Evolutionary conservation across 805 yeast genomes (phyloP).

Genomic region (Pichia exigua): DNA sequence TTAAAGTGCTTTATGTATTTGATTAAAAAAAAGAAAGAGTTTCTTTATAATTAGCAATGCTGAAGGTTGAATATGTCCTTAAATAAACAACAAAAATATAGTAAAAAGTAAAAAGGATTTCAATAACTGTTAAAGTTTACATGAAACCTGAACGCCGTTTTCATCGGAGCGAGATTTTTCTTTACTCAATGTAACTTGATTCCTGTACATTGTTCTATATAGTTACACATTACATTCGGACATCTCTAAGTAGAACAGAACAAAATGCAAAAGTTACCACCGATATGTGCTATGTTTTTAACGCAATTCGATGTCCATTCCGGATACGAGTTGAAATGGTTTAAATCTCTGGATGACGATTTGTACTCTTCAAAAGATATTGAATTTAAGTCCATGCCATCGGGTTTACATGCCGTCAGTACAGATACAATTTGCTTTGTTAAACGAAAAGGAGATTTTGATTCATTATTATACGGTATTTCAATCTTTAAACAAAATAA

Average conservation of each 20-base stretch:
- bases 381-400: constrained; percentile 61
- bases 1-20: not conserved
- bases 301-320: constrained; percentile 44
- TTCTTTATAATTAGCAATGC: not conserved
- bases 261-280: constrained; percentile 16
- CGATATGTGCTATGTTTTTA: constrained; percentile 37
- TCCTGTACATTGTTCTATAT: not conserved
- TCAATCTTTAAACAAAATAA: constrained; percentile 42
- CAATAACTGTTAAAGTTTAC: not conserved
- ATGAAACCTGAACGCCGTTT: not conserved
- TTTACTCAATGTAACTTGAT: not conserved
- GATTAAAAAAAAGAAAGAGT: not conserved
- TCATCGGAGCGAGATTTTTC: not conserved
- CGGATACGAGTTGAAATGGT: constrained; percentile 45
- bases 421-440: constrained; percentile 50
- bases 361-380: constrained; percentile 33
- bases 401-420: constrained; percentile 51
- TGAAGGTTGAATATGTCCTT: not conserved
- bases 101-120: not conserved
- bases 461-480: constrained; percentile 36
- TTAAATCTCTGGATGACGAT: constrained; percentile 22
- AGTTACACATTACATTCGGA: too few relatives aligned
- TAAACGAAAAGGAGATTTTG: constrained; percentile 17
- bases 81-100: too few relatives aligned
- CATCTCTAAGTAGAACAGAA: not conserved